Base-by-base conservation (phyloP, 805 yeast genomes). In the Cyberlindnera subsufficiens region DNA sequence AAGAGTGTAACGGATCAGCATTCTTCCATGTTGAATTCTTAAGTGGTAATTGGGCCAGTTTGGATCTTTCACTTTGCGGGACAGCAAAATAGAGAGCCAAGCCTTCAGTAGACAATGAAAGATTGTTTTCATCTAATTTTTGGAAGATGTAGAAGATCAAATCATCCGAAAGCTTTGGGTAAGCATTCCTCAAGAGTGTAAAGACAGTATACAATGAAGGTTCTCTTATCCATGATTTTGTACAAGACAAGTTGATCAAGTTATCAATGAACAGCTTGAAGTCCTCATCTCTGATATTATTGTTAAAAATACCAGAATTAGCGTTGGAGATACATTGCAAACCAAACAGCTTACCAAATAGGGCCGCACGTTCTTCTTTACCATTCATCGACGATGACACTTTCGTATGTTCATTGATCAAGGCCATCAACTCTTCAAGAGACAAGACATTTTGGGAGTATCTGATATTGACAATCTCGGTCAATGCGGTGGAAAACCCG, bases 331-430 rank as follows among this genome's bases (percentile, higher is more conserved):
- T 56, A 1, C 86, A 76, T 60, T 90, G 95, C 17, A 87, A 66
- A 0, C 96, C 96, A 61, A 91, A 90, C 36, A 90, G 67, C 55
- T 79, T 74, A 6, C 97, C 98, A 66, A 91, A 89, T 15, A 86
- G 63, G 14, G 78, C 68, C 1, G 90, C 80, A 46, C 97, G 72
- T 58, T 84, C 86, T 54, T 87, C 95, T 55, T 82, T 85, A 5
- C 96, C 96, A 53, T 84, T 86, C 52, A 65, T 63, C 30, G 71
- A 67, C 30, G 70, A 65, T 2, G 70, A 54, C 19, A 60, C 62
- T 43, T 63, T 65, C 42, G 71, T 66, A 32, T 68, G 67, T 7
- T 51, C 47, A 31, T 57, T 61, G 35, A 69, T 55, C 45, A 65
- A 56, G 3, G 52, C 53, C 30, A 74, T 50, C 56, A 73, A 58